Evolutionary conservation across 305 asterid species (phyloP), one percentile per base, ranked within the genome.

Genomic region (Solanum hybrid): DNA sequence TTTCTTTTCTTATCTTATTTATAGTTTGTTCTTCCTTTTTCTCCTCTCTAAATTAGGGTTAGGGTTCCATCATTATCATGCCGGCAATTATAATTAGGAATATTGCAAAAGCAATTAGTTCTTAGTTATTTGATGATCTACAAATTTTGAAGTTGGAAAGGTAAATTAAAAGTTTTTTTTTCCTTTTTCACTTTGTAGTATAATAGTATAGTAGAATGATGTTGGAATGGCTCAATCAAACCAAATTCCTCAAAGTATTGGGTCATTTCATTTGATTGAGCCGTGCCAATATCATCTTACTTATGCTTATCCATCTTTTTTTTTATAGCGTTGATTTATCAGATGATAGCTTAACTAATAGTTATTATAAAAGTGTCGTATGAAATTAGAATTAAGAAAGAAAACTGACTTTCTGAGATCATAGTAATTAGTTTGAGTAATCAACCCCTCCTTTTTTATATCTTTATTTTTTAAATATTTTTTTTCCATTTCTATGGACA

Each of bases 201-300:
- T 29, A 19, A 15, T 51, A 51, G n/a, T 51, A 15, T 51, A 51
- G n/a, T 51, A 51, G 22, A 51, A 87, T 60, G 92, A 89, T 89
- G 91, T 91, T 91, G 92, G 92, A 38, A 82, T 72, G 88, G 85
- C 90, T 91, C 92, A 91, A 89, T 87, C 92, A 91, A 89, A 91
- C 60, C 85, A 91, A 89, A 87, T 91, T 87, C 87, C 78, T 56
- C 88, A 19, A 89, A 31, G 10, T 14, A 13, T 88, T 84, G 94
- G 90, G 92, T 90, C 89, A 80, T 91, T 93, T 94, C 88, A 90
- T 94, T 92, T 93, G 96, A 94, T 94, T 94, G 96, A 94, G 96
- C 95, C 96, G 95, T 94, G 95, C 96, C 96, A 94, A 93, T 94
- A 94, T 94, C 95, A 90, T 86, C 32, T 26, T 56, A 45, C 3